Conservation (phyloP, 345 rosid species). For the Camelina neglecta region DNA sequence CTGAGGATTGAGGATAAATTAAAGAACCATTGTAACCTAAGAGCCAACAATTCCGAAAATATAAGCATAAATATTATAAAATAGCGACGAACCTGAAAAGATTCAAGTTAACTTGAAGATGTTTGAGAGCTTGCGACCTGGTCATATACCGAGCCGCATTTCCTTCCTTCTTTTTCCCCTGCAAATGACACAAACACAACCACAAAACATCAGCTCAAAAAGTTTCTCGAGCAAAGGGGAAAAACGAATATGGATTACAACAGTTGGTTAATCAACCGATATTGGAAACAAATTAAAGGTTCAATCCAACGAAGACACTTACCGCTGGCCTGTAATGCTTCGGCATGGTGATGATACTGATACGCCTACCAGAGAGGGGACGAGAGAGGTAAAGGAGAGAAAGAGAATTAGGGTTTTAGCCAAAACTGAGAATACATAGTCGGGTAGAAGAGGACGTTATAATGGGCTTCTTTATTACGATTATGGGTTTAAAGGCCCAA, state of each 20-base stretch:
- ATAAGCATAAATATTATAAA: not conserved
- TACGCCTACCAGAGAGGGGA: slow-evolving; percentile 8
- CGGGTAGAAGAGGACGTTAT: not conserved
- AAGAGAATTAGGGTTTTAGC: slow-evolving; percentile 49
- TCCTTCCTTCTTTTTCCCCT: slow-evolving; percentile 99
- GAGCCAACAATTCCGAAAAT: no score
- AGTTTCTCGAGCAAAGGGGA: not conserved
- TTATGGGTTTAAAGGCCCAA: slow-evolving; percentile 20
- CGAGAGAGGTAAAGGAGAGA: not conserved
- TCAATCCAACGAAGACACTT: slow-evolving; percentile 36
- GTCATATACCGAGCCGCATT: slow-evolving; percentile 86
- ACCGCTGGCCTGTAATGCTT: slow-evolving; percentile 93
- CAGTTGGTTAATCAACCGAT: not conserved
- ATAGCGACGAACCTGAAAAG: slow-evolving; percentile 67
- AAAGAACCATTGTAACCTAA: not conserved
- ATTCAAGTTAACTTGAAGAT: slow-evolving; percentile 72
- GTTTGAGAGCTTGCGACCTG: slow-evolving; percentile 83
- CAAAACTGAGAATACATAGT: not conserved
- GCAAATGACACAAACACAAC: slow-evolving; percentile 1
- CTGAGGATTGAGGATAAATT: not conserved
- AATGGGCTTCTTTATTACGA: slow-evolving; percentile 14
- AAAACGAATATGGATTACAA: not conserved
- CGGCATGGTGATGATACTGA: slow-evolving; percentile 60
- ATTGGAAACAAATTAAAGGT: not conserved
- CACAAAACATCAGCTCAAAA: not conserved